phyloP scores from a whole-genome alignment of 2,329 filamentous ascomycete genomes.

The Uncinocarpus reesii region DNA sequence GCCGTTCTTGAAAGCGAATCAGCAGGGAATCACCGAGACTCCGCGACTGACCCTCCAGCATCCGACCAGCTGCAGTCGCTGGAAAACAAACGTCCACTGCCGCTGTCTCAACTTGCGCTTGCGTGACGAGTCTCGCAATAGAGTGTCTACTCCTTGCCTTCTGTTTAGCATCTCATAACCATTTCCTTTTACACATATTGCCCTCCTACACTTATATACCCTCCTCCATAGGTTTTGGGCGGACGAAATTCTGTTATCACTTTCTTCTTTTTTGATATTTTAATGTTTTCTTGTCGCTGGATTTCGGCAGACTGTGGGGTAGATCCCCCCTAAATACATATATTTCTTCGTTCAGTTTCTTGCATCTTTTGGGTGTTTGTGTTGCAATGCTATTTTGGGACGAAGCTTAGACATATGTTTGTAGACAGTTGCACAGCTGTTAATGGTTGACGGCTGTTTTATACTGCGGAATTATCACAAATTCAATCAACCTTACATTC shows the following conservation, averaged over 20 bases:
- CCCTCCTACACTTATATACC: constrained; percentile 1
- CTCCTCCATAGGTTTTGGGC: constrained; percentile 1
- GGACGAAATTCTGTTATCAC: neutral
- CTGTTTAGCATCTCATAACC: neutral
- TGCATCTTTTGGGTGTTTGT: too few species aligned
- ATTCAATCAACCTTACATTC: too few species aligned
- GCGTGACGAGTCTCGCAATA: too few species aligned
- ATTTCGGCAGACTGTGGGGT: too few species aligned
- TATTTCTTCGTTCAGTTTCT: too few species aligned
- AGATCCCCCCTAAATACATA: too few species aligned
- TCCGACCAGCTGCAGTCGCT: neutral
- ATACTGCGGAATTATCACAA: too few species aligned
- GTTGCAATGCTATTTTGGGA: too few species aligned
- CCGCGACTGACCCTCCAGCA: neutral
- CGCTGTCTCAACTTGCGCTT: neutral
- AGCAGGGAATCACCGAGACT: constrained; percentile 1
- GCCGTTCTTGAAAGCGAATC: constrained; percentile 16
- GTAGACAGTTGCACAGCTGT: too few species aligned
- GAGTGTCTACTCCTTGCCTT: neutral
- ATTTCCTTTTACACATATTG: neutral
- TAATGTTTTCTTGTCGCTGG: too few species aligned
- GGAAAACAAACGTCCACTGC: neutral
- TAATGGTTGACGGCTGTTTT: too few species aligned
- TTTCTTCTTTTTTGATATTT: neutral
- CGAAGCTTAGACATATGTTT: too few species aligned